These are phyloP conservation scores for Talaromyces albobiverticillius DNA, from an alignment of 2,329 filamentous ascomycete species.

Conservation along the genomic window DNA sequence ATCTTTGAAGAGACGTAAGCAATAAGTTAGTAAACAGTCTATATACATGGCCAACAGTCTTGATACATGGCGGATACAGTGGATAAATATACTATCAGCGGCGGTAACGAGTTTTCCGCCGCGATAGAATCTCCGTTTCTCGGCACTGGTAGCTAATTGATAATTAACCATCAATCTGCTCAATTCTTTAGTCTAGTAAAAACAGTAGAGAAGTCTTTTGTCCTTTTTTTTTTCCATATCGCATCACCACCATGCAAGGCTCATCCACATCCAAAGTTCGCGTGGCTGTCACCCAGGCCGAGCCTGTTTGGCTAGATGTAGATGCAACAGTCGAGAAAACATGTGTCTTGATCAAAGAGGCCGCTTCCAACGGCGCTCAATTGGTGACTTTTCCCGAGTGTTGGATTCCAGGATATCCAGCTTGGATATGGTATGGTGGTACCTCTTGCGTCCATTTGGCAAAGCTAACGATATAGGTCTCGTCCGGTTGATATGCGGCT, in stretches of 20 bases:
- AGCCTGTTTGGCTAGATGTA: conserved; percentile 54
- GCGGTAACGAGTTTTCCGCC: no score
- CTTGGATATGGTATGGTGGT: conserved; percentile 29
- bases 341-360: conserved; percentile 53
- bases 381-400: conserved; percentile 56
- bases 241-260: not conserved
- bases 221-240: no score
- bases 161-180: no score
- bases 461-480: not conserved
- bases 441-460: conserved; percentile 19
- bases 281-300: conserved; percentile 51
- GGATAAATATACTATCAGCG: no score
- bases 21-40: no score
- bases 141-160: no score
- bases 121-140: no score
- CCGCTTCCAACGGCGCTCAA: conserved; percentile 52
- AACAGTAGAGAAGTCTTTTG: no score
- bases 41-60: no score
- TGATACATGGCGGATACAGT: no score
- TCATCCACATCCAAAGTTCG: not conserved
- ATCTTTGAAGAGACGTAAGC: no score
- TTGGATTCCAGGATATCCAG: conserved; percentile 55
- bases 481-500: not conserved
- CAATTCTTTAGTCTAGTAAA: no score
- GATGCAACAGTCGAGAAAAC: conserved; percentile 54